Base-by-base conservation (phyloP, 768 basidiomycete species). In the Kwoniella botswanensis region DNA sequence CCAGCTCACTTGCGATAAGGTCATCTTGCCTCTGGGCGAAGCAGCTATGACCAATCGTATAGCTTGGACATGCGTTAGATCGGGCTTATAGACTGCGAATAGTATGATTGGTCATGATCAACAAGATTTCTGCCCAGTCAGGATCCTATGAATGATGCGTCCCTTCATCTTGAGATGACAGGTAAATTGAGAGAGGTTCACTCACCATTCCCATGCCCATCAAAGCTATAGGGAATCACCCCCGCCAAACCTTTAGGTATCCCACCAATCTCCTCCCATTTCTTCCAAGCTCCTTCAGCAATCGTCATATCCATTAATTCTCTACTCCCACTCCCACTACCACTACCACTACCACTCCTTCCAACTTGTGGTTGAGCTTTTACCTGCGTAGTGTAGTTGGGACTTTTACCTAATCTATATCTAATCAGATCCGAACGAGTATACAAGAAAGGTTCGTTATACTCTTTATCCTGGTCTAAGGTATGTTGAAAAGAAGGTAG, bases 31-130 rank as follows among this genome's bases (percentile, higher is more conserved):
- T 21, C 42, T 60, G 1, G 72, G 72, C 7, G 72, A 73, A n/a
- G 72, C 65, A 43, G 72, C 72, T 7, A 73, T 73, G 58, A 73
- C 64, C 29, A 73, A 22, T 13, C 72, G 41, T 6, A 69, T 69
- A 29, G 62, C 62, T 18, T 61, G 58, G 29, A 66, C 68, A 29
- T 59, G 52, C 3, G 72, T 57, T 22, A 73, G 24, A 41, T 69
- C 72, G 22, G 63, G 63, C 21, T 73, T 73, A 35, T 73, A 65
- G 0, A 53, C 67, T 71, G 15, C 35, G 1, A 35, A 35, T 35
- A 15, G 18, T 5, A 9, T 12, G 9, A 52, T 61, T 44, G 10
- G 12, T 50, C 12, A 13, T 18, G 18, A 50, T 50, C 18, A 50
- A 4, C 46, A 50, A 15, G 41, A 53, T 54, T n/a, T 53, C 64